Evolutionary conservation across 2,329 filamentous ascomycete genomes (phyloP).

Genomic region (Talaromyces sp.): DNA sequence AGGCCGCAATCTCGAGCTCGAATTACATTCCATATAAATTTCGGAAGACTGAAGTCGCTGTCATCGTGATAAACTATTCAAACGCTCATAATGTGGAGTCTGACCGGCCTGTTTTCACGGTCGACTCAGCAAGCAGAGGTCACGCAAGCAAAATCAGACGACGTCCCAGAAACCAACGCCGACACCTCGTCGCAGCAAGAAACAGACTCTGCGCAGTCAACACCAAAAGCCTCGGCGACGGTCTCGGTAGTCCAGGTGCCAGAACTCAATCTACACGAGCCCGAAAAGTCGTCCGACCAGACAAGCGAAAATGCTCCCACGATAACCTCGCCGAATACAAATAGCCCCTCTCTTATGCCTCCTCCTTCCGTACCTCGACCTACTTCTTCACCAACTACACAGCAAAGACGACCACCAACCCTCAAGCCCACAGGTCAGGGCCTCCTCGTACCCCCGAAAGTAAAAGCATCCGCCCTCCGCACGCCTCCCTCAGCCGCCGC

Average conservation of each 20-base stretch:
- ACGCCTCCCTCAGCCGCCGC: constrained; percentile 45
- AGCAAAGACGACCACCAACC: constrained; percentile 20
- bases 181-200: constrained; percentile 12
- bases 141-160: not conserved
- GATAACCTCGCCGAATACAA: not conserved
- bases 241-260: constrained; percentile 30
- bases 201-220: constrained; percentile 28
- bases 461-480: constrained; percentile 28
- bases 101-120: constrained; percentile 20
- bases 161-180: not conserved
- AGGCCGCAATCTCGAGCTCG: too few relatives aligned
- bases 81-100: constrained; percentile 2
- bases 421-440: constrained; percentile 16
- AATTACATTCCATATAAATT: not conserved
- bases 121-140: constrained; percentile 2
- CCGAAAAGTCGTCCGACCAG: constrained; percentile 11
- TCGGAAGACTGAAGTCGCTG: not conserved
- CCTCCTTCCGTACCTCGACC: constrained; percentile 26
- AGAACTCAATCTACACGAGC: constrained; percentile 29
- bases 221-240: constrained; percentile 36
- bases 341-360: constrained; percentile 31
- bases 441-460: constrained; percentile 28
- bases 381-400: not conserved
- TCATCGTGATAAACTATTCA: not conserved
- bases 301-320: not conserved